A percentile compares a stretch with the other conserved stretches of the same genome.
phyloP scores from a whole-genome alignment of 2,329 filamentous ascomycete species.

The Aspergillus awamori region DNA sequence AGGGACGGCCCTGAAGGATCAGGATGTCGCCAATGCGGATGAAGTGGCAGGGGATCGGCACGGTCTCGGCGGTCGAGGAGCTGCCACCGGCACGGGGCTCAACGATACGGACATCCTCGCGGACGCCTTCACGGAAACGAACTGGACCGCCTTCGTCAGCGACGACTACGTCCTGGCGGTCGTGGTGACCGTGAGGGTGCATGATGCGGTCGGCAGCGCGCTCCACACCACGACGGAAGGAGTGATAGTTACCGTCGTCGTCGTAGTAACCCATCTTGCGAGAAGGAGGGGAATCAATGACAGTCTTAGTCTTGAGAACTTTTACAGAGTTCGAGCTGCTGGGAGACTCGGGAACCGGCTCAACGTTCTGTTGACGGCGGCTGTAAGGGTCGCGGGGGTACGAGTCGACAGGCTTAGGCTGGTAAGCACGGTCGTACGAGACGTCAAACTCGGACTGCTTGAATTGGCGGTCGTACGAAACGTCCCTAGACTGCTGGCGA shows the following conservation, averaged over 20 bases:
- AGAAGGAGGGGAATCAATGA: slow-evolving; percentile 56
- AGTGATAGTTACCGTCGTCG: slow-evolving; percentile 76
- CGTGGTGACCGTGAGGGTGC: slow-evolving; percentile 53
- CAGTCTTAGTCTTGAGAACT: slow-evolving; percentile 52
- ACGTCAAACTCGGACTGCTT: slow-evolving; percentile 24
- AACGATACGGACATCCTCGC: slow-evolving; percentile 54
- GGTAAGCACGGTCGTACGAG: slow-evolving; percentile 35
- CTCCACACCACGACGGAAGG: slow-evolving; percentile 71
- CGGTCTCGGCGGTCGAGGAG: slow-evolving; percentile 70
- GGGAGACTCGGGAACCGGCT: slow-evolving; percentile 39
- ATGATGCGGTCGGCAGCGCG: slow-evolving; percentile 66
- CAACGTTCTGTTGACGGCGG: slow-evolving; percentile 33
- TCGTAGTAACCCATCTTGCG: slow-evolving; percentile 79
- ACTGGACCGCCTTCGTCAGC: slow-evolving; percentile 49
- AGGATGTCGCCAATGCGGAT: slow-evolving; percentile 98
- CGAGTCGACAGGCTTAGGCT: slow-evolving; percentile 45
- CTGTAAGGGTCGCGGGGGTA: slow-evolving; percentile 42
- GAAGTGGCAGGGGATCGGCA: slow-evolving; percentile 99
- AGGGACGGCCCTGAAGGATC: slow-evolving; percentile 97
- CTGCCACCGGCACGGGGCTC: slow-evolving; percentile 50
- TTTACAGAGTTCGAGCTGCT: slow-evolving; percentile 48
- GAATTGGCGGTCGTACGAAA: slow-evolving; percentile 23
- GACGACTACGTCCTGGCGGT: slow-evolving; percentile 47
- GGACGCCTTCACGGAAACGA: slow-evolving; percentile 48
- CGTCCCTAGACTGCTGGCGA: slow-evolving; percentile 29